Percentiles rank a stretch among this genome's conserved stretches.
These are phyloP conservation scores for Pseudocercospora ulei DNA, from an alignment of 2,329 filamentous ascomycete species.

Conservation along the genomic window DNA sequence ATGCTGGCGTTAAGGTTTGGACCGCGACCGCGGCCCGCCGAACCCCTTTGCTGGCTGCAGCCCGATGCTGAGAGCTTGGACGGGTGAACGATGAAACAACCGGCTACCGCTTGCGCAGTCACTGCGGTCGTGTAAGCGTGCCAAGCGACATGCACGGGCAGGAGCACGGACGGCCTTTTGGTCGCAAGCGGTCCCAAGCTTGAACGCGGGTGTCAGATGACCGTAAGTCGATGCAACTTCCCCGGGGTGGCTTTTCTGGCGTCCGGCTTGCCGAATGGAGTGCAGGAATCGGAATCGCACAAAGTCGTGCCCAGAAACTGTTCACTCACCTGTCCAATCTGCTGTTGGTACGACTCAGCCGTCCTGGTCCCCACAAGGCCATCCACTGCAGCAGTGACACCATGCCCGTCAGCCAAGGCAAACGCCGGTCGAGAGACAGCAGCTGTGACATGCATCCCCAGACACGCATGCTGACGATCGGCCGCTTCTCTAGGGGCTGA, in stretches of 20 bases:
- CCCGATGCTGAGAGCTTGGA: constrained; percentile 13
- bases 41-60: constrained; percentile 18
- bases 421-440: constrained; percentile 63
- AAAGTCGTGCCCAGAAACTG: constrained; percentile 1
- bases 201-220: constrained; percentile 21
- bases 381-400: constrained; percentile 68
- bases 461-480: constrained; percentile 65
- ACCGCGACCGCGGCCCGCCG: constrained; percentile 19
- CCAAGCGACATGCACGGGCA: constrained; percentile 19
- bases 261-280: constrained; percentile 19
- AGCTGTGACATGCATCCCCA: constrained; percentile 66
- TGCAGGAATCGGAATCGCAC: constrained; percentile 13
- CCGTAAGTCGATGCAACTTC: constrained; percentile 18
- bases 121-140: constrained; percentile 17
- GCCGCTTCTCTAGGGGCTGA: constrained; percentile 32
- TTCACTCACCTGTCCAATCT: constrained; percentile 78
- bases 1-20: constrained; percentile 24
- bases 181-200: constrained; percentile 13
- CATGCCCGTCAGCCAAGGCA: constrained; percentile 79
- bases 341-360: constrained; percentile 63
- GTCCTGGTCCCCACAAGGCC: constrained; percentile 62
- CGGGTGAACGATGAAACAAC: background rate
- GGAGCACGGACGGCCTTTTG: constrained; percentile 11
- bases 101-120: constrained; percentile 10
- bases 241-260: constrained; percentile 20